Evolutionary conservation across 2,329 filamentous ascomycete species (phyloP), one percentile per base, ranked within the genome.

Genomic region (Claviceps monticola): DNA sequence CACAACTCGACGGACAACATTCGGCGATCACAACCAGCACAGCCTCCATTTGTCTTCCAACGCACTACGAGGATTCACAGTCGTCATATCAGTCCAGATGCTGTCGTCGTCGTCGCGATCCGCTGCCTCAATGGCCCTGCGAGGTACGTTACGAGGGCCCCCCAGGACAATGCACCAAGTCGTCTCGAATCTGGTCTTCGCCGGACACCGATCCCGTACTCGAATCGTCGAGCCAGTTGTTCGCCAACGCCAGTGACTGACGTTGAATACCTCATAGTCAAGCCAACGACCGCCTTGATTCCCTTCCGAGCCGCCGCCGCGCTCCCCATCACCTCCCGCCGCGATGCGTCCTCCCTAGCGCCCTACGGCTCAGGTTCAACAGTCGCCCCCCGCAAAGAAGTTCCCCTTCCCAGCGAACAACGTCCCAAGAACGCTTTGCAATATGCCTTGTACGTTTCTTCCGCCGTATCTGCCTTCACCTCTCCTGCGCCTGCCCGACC

Each of bases 351-450:
- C 50, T 71, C 74, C 56, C 62, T 78, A 52, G 69, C 75, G 55
- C 71, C 76, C 60, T 72, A 79, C 63, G 73, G 72, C 54, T 73
- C 75, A 54, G 71, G 79, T 43, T 65, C 63, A 65, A 66, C 77
- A 70, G 59, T 82, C 64, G 66, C 75, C 71, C 64, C 72, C 60
- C 79, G 82, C 61, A 79, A 78, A 65, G 84, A 91, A 71, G 86
- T 93, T 53, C 82, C 80, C 56, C 74, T 93, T 54, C 74, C 84
- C 57, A 90, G 84, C 68, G 82, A 94, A 71, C 83, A 88, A 69
- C 76, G 76, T 58, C 87, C 84, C 69, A 88, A 91, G 75, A 82
- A 86, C 61, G 80, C 80, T 54, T 74, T 91, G 62, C 86, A 94
- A 82, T 91, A 89, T 68, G 87, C 86, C 57, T 76, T 94, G 86